Conservation (phyloP, 805 yeast genomes). For the Candida bentonensis region DNA sequence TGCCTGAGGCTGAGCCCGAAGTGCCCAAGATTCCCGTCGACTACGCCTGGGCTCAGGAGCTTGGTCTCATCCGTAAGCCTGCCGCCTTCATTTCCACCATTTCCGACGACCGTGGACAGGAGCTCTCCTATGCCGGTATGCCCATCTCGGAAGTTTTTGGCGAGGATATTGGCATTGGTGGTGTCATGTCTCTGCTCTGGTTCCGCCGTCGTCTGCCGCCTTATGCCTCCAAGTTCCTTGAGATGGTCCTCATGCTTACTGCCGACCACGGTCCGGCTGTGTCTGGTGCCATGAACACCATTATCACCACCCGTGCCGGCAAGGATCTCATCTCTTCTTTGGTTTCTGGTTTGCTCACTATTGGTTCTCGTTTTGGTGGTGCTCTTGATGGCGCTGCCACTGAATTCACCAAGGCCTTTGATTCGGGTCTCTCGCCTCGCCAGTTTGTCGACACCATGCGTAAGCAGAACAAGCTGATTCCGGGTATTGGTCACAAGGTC, state of each 20-base stretch:
- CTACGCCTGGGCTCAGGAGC: constrained; percentile 35
- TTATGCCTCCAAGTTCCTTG: constrained; percentile 31
- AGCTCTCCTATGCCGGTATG: constrained; percentile 31
- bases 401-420: constrained; percentile 30
- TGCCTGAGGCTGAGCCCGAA: constrained; percentile 28
- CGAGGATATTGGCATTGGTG: constrained; percentile 34
- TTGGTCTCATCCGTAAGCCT: constrained; percentile 33
- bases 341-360: constrained; percentile 30
- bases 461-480: constrained; percentile 32
- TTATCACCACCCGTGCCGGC: constrained; percentile 34
- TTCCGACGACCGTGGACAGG: constrained; percentile 35
- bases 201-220: constrained; percentile 30
- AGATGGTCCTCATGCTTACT: constrained; percentile 35
- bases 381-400: constrained; percentile 34
- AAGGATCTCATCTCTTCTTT: constrained; percentile 32
- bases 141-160: constrained; percentile 33
- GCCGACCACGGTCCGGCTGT: constrained; percentile 38
- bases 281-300: constrained; percentile 34
- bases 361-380: constrained; percentile 33
- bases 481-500: constrained; percentile 34
- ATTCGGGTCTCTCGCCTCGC: constrained; percentile 31
- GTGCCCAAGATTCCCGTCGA: constrained; percentile 35
- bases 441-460: constrained; percentile 33
- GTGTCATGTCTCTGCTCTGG: constrained; percentile 34
- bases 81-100: constrained; percentile 34